Evolutionary conservation across 768 basidiomycete genomes (phyloP).

Genomic region (Rhodotorula paludigena): DNA sequence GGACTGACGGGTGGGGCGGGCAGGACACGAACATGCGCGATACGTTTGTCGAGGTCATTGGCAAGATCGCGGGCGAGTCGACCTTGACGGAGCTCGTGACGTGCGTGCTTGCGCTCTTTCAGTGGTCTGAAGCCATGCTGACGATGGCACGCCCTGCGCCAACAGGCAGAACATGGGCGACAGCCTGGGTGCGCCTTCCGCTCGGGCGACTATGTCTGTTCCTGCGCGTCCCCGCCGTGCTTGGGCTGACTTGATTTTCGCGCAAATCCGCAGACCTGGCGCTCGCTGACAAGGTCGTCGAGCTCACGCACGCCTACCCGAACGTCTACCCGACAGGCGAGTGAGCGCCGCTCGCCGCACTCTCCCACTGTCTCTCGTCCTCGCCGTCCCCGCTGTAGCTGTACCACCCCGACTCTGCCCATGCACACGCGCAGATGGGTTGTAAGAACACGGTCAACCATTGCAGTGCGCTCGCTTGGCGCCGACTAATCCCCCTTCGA

Average conservation of each 20-base stretch:
- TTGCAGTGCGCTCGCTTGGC: too few relatives aligned
- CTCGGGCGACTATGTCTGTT: not conserved
- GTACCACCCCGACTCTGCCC: too few relatives aligned
- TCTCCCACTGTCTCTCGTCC: not conserved
- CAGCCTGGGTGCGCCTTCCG: slow-evolving; percentile 9
- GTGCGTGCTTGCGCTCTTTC: not conserved
- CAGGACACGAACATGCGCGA: slow-evolving; percentile 6
- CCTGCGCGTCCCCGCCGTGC: too few relatives aligned
- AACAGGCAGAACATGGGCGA: slow-evolving; percentile 30
- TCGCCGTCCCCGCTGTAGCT: not conserved
- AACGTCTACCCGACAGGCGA: slow-evolving; percentile 27
- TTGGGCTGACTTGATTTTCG: not conserved
- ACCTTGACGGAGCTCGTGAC: slow-evolving; percentile 11
- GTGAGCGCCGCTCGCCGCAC: not conserved
- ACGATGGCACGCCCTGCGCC: not conserved
- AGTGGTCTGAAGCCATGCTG: not conserved
- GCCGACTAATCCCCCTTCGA: too few relatives aligned
- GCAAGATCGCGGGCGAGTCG: slow-evolving; percentile 6
- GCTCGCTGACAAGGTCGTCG: slow-evolving; percentile 22
- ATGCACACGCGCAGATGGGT: too few relatives aligned
- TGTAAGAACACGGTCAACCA: too few relatives aligned
- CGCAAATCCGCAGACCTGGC: slow-evolving; percentile 14
- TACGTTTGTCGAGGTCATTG: slow-evolving; percentile 29
- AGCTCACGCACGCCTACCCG: slow-evolving; percentile 29
- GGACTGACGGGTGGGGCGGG: not conserved